Evolutionary conservation across 192 early-diverging fungal genomes (phyloP), one percentile per base, ranked within the genome.

Genomic region (Backusella morwellensis): DNA sequence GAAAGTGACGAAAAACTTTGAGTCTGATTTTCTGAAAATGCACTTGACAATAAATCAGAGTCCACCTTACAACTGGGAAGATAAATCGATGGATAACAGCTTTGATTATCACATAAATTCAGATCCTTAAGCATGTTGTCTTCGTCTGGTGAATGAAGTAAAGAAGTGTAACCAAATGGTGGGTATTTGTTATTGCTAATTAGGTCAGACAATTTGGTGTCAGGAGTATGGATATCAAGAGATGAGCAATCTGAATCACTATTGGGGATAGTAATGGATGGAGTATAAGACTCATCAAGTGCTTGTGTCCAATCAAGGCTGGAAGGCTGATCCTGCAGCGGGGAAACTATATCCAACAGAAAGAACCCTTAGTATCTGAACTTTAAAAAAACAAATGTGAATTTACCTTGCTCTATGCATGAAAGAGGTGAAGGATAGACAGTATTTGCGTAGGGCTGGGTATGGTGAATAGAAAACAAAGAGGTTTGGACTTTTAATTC

Each of bases 401-500:
- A 26, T 63, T 26, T 63, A 63, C 56, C 56, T 63, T 63, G 56
- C n/a, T 29, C 56, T 63, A 63, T 63, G 56, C 56, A 63, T 29
- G 56, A 63, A 63, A 63, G 56, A 63, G 56, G 56, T 3, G 56
- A 63, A 63, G 56, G 56, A 29, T 63, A 63, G 56, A 63, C 56
- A 29, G 56, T 63, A 12, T 63, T 63, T 63, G 56, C 23, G 56
- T 29, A 63, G 26, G 21, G 3, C 26, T 63, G 23, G 26, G 23
- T 63, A 29, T 63, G 56, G 6, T 63, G 56, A 63, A 63, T 63
- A 29, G 56, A 63, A 26, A 63, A 63, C 21, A 63, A 63, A 12
- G 56, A 63, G 3, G 56, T 63, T 63, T 63, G 56, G 15, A 29
- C 56, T 12, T 63, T 63, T 63, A 63, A 63, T 63, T 63, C 56